Evolutionary conservation across 768 basidiomycete genomes (phyloP).

Genomic region (Mycena rosella): DNA sequence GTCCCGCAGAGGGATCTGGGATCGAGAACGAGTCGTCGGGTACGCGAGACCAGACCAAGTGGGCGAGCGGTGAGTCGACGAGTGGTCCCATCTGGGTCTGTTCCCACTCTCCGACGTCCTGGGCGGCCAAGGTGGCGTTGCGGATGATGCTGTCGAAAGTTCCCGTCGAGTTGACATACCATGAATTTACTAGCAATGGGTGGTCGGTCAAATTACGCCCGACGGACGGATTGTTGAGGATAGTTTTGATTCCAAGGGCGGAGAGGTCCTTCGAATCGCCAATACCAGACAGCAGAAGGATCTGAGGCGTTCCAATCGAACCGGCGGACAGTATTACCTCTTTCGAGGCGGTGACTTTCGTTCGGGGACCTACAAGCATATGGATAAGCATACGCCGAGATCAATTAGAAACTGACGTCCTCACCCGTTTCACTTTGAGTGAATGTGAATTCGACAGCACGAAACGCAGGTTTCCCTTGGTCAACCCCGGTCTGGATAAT

Average conservation of each 20-base stretch:
- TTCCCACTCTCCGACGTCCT: constrained; percentile 28
- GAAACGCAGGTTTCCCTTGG: constrained; percentile 15
- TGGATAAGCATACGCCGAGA: neutral
- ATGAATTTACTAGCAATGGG: constrained; percentile 16
- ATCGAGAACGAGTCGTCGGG: neutral
- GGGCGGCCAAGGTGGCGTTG: constrained; percentile 19
- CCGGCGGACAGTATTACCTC: constrained; percentile 50
- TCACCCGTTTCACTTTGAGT: constrained; percentile 14
- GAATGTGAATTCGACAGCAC: constrained; percentile 23
- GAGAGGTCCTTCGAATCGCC: constrained; percentile 34
- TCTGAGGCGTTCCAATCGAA: constrained; percentile 41
- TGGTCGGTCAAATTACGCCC: too few relatives aligned
- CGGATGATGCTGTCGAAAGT: constrained; percentile 31
- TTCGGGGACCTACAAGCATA: constrained; percentile 15
- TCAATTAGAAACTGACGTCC: neutral
- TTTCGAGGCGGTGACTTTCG: constrained; percentile 35
- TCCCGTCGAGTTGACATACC: constrained; percentile 34
- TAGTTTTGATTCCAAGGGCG: too few relatives aligned
- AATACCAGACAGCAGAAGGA: constrained; percentile 39
- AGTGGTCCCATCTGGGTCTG: constrained; percentile 34
- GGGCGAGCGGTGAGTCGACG: constrained; percentile 12
- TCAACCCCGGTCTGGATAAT: constrained; percentile 25
- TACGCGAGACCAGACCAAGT: constrained; percentile 4
- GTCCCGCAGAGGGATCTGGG: constrained; percentile 40
- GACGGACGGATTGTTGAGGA: too few relatives aligned